These are phyloP conservation scores for Botrytis byssoidea DNA, from an alignment of 2,329 filamentous ascomycete genomes.

Conservation along the genomic window DNA sequence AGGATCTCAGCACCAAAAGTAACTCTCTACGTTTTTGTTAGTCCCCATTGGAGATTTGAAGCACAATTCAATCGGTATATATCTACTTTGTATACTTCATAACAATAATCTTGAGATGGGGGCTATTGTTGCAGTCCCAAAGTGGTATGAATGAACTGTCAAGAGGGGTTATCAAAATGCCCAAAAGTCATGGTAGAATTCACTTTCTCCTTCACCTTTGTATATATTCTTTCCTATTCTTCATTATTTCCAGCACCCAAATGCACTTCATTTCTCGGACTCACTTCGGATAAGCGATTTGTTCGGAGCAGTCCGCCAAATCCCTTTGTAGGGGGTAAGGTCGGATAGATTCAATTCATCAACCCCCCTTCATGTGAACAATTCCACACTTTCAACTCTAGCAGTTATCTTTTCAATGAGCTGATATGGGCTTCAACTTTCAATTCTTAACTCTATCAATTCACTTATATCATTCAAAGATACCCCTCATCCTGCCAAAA, in stretches of 20 bases:
- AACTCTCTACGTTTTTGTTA: background rate
- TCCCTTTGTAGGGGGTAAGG: background rate
- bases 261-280: background rate
- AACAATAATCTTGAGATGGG: background rate
- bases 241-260: background rate
- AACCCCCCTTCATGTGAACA: background rate
- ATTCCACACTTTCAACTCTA: background rate
- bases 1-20: background rate
- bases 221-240: no score
- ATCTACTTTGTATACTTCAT: background rate
- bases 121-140: rapidly evolving
- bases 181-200: background rate
- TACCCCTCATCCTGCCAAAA: background rate
- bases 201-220: background rate
- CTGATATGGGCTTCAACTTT: background rate
- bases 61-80: background rate
- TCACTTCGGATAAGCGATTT: background rate
- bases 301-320: background rate
- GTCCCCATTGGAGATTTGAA: no score
- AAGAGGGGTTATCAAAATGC: background rate
- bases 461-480: background rate
- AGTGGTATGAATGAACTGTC: background rate
- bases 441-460: background rate
- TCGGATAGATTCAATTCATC: background rate
- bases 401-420: background rate